Percentiles rank a stretch among this genome's conserved stretches.
Conservation (phyloP, 2,329 filamentous ascomycete species). For the Diaporthe citriasiana region DNA sequence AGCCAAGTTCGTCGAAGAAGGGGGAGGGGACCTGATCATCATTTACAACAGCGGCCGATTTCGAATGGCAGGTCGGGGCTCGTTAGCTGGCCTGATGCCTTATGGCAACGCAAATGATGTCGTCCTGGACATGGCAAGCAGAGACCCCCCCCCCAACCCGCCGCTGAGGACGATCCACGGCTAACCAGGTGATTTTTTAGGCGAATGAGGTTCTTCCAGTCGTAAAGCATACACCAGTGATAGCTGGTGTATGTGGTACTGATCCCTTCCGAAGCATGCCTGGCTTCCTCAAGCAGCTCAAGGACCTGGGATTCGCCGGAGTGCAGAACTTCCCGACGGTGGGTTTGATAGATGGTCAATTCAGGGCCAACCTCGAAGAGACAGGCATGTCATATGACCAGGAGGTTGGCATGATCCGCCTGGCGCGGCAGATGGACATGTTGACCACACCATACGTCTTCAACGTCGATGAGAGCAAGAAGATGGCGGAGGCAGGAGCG, state of each 20-base stretch:
- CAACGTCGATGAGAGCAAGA: conserved; percentile 69
- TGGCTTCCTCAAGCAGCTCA: conserved; percentile 71
- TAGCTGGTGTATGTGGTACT: conserved; percentile 79
- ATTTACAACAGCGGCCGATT: conserved; percentile 81
- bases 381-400: conserved; percentile 78
- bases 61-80: conserved; percentile 80
- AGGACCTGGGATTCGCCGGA: conserved; percentile 75
- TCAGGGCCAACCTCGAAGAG: conserved; percentile 77
- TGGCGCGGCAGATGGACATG: conserved; percentile 71
- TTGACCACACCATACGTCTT: conserved; percentile 81
- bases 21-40: conserved; percentile 78
- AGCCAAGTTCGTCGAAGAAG: conserved; percentile 78
- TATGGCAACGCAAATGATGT: conserved; percentile 80
- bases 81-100: conserved; percentile 78
- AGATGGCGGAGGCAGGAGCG: conserved; percentile 75
- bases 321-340: conserved; percentile 83
- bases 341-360: conserved; percentile 77
- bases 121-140: conserved; percentile 74
- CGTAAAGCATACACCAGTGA: conserved; percentile 73
- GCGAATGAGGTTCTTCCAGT: conserved; percentile 76
- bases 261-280: conserved; percentile 77
- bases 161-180: neutral
- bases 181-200: conserved; percentile 49
- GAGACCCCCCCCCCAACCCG: neutral
- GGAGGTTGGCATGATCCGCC: conserved; percentile 76